These are phyloP conservation scores for Fusarium algeriense DNA, from an alignment of 2,329 filamentous ascomycete genomes.

Conservation along the genomic window DNA sequence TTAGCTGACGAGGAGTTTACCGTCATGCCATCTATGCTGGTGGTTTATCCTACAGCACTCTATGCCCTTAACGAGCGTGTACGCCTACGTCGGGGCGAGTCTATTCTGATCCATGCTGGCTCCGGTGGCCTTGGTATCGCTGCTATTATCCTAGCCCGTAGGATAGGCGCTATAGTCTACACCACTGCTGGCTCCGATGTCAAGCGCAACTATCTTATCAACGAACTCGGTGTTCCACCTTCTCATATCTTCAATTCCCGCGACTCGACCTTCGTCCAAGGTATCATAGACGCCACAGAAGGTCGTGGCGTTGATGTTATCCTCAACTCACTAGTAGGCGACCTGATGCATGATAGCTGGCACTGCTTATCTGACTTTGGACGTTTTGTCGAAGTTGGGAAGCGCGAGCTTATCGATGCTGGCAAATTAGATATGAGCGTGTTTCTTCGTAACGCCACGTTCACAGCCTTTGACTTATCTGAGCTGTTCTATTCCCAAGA, in stretches of 20 bases:
- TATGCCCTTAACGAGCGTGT: not conserved
- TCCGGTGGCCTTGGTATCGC: not conserved
- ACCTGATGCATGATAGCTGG: not conserved
- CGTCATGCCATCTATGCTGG: not conserved
- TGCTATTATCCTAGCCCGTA: not conserved
- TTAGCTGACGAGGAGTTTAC: fast-evolving
- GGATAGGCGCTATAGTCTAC: not conserved
- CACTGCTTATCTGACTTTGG: not conserved
- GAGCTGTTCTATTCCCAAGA: not conserved
- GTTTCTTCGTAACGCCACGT: not conserved
- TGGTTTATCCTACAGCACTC: not conserved
- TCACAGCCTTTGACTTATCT: not conserved
- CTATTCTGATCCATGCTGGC: not conserved
- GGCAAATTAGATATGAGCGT: not conserved
- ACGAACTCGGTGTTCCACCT: not conserved
- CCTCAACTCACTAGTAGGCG: not conserved
- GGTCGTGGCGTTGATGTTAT: not conserved
- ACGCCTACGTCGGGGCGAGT: not conserved
- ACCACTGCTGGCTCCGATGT: not conserved
- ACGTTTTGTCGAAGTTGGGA: not conserved
- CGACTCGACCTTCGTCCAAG: not conserved
- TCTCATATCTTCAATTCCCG: not conserved
- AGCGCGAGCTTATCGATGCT: not conserved
- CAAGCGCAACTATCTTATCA: not conserved
- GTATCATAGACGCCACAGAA: fast-evolving